A percentile compares a stretch with the other conserved stretches of the same genome.
Evolutionary conservation across 768 basidiomycete species (phyloP).

Genomic region (Leccinum ochraceum): DNA sequence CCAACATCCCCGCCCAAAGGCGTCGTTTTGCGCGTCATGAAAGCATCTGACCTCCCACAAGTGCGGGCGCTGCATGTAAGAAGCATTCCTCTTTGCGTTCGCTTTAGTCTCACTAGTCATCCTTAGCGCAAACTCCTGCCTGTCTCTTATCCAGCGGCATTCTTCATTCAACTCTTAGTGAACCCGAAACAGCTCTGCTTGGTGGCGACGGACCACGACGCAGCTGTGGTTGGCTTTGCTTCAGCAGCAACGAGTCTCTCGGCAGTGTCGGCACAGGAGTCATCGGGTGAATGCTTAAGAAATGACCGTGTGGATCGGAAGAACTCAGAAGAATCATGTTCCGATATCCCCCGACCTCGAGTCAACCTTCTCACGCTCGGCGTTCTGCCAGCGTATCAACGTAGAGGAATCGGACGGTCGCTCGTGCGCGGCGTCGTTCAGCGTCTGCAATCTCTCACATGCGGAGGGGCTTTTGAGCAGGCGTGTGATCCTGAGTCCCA

Average conservation of each 20-base stretch:
- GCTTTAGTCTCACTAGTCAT: conserved; percentile 3
- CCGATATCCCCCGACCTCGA: conserved; percentile 15
- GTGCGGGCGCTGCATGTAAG: conserved; percentile 31
- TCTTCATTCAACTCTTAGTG: conserved; percentile 35
- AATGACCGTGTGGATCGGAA: conserved; percentile 2
- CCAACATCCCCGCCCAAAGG: conserved; percentile 8
- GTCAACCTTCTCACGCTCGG: conserved; percentile 34
- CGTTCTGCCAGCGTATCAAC: conserved; percentile 28
- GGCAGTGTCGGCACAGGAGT: neutral
- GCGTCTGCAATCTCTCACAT: conserved; percentile 19
- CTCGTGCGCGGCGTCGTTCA: conserved; percentile 32
- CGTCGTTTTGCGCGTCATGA: conserved; percentile 29
- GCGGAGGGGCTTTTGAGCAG: neutral
- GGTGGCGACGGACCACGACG: conserved; percentile 23
- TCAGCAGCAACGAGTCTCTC: conserved; percentile 23
- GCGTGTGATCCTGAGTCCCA: neutral
- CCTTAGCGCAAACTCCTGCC: conserved; percentile 28
- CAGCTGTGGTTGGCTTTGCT: conserved; percentile 28
- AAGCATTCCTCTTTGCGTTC: neutral
- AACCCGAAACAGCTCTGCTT: conserved; percentile 32
- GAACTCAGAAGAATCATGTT: neutral
- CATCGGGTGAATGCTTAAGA: neutral
- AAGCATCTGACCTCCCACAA: conserved; percentile 28
- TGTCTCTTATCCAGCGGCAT: conserved; percentile 30
- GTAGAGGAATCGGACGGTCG: conserved; percentile 30